These are phyloP conservation scores for Cubamyces sp. DNA, from an alignment of 768 basidiomycete species.

Conservation along the genomic window DNA sequence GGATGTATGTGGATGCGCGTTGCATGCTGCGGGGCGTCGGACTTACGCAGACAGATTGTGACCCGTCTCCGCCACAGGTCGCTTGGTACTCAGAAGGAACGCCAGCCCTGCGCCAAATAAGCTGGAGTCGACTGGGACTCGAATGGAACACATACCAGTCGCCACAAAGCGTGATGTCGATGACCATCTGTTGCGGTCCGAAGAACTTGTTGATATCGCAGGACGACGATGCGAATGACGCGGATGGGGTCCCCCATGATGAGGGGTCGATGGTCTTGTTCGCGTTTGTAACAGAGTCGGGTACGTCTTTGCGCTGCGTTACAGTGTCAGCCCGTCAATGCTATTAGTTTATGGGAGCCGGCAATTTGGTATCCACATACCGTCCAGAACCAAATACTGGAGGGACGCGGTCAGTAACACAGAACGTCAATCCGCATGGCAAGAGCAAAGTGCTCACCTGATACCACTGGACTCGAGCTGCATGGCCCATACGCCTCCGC, in stretches of 20 bases:
- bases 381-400: constrained; percentile 56
- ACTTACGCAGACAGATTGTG: constrained; percentile 36
- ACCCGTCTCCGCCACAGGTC: constrained; percentile 43
- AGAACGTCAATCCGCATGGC: no score
- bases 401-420: background rate
- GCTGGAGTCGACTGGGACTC: no score
- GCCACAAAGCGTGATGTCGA: constrained; percentile 64
- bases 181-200: constrained; percentile 51
- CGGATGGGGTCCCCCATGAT: constrained; percentile 50
- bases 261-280: constrained; percentile 42
- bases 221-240: constrained; percentile 40
- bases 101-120: constrained; percentile 50
- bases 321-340: background rate
- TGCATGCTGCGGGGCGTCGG: background rate
- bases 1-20: background rate
- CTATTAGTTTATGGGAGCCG: background rate
- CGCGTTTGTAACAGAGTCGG: constrained; percentile 39
- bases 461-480: constrained; percentile 65
- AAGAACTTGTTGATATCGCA: constrained; percentile 53
- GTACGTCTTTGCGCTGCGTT: constrained; percentile 43
- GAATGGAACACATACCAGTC: constrained; percentile 39
- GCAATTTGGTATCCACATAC: constrained; percentile 31
- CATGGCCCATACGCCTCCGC: constrained; percentile 68
- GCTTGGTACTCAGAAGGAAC: constrained; percentile 45
- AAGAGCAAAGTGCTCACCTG: constrained; percentile 37